These are phyloP conservation scores for Nemania abortiva DNA, from an alignment of 2,329 filamentous ascomycete genomes.

Conservation along the genomic window DNA sequence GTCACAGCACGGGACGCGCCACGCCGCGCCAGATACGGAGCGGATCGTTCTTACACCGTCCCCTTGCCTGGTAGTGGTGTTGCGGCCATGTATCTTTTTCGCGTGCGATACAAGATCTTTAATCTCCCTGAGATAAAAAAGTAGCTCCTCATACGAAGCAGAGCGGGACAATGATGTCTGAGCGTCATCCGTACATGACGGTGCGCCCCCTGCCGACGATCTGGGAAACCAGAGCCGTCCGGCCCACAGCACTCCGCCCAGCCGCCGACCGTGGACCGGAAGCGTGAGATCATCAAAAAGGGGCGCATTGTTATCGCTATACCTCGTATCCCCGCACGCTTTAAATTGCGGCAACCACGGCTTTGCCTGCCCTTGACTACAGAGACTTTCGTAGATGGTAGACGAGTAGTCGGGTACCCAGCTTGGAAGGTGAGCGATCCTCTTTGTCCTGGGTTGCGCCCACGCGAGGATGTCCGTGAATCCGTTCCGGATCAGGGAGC, in stretches of 20 bases:
- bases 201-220: neutral
- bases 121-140: constrained; percentile 19
- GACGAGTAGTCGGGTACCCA: constrained; percentile 36
- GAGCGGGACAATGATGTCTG: neutral
- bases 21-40: neutral
- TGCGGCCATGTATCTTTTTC: neutral
- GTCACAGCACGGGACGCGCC: constrained; percentile 33
- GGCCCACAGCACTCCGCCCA: constrained; percentile 2
- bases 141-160: constrained; percentile 20
- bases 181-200: neutral
- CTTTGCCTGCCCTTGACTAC: constrained; percentile 34
- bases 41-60: too few relatives aligned
- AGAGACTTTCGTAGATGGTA: constrained; percentile 35
- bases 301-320: neutral
- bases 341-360: constrained; percentile 28
- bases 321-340: constrained; percentile 5
- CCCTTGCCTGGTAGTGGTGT: neutral
- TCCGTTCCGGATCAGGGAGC: constrained; percentile 22
- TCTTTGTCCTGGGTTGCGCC: constrained; percentile 27
- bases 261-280: constrained; percentile 7
- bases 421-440: constrained; percentile 16
- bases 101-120: constrained; percentile 3
- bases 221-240: constrained; percentile 29
- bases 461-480: constrained; percentile 38
- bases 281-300: neutral